phyloP scores from a whole-genome alignment of 495 filamentous ascomycete genomes.

The Baudoinia panamericana region DNA sequence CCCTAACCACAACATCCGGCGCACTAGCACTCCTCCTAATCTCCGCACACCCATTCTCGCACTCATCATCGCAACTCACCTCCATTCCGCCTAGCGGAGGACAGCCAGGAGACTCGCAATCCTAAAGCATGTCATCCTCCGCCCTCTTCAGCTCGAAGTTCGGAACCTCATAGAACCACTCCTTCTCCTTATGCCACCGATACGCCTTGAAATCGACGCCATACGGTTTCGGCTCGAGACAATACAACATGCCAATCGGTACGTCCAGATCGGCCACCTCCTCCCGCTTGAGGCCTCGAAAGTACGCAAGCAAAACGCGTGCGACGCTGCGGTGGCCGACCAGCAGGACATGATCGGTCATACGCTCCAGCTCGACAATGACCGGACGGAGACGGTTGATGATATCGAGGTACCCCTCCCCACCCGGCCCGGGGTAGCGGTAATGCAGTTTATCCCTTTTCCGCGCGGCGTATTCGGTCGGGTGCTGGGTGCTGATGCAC shows the following conservation, averaged over 20 bases:
- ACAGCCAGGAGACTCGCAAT: conserved; percentile 5
- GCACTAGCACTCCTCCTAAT: background rate
- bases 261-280: conserved; percentile 88
- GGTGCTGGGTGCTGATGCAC: conserved; percentile 61
- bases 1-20: background rate
- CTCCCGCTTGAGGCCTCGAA: conserved; percentile 76
- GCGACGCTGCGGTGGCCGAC: conserved; percentile 83
- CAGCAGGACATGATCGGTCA: conserved; percentile 85
- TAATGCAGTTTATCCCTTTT: conserved; percentile 76
- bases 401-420: conserved; percentile 91
- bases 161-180: conserved; percentile 72
- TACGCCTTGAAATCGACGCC: conserved; percentile 94
- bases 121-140: conserved; percentile 18
- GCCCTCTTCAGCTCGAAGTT: conserved; percentile 54
- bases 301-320: conserved; percentile 87
- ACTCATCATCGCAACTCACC: no score
- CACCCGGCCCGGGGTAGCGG: conserved; percentile 86
- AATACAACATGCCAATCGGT: conserved; percentile 81
- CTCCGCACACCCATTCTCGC: conserved; percentile 3
- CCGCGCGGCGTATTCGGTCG: conserved; percentile 64
- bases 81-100: background rate
- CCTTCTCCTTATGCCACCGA: conserved; percentile 59
- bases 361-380: conserved; percentile 92
- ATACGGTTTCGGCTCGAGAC: conserved; percentile 93
- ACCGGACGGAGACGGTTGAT: conserved; percentile 92